Evolutionary conservation across 768 basidiomycete genomes (phyloP), one percentile per base, ranked within the genome.

Genomic region (Chiua virens): DNA sequence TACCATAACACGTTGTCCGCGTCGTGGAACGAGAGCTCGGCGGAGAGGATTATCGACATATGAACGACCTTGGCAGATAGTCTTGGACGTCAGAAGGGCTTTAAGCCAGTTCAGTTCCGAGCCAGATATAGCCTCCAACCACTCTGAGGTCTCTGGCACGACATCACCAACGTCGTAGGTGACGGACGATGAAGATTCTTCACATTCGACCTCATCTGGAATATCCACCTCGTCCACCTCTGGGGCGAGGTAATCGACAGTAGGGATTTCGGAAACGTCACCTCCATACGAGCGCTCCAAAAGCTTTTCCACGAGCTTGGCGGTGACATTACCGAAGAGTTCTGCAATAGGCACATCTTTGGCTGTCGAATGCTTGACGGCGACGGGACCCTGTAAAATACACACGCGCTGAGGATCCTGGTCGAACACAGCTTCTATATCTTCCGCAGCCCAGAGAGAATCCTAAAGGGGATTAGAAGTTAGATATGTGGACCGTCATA

Each of bases 371-470:
- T 92, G 85, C 70, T 90, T 94, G 54, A 83, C 92, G 1, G 97
- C 94, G 44, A 99, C 88, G 14, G 97, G 97, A 20, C 97, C 97
- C 72, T 97, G 94, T 46, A 99, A 82, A 60, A 99, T 96, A 65
- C 93, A 96, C 23, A 98, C 95, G 55, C 97, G 88, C 70, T 99
- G 92, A 22, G 96, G 96, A 70, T 98, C 97, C 73, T 96, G 93
- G 72, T 98, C 97, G 64, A 98, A 97, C 37, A 99, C 94, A 14
- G 95, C 96, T 54, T 98, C 97, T 57, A 98, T 94, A 68, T 99
- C 97, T 71, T 98, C 96, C 3, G 93, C 90, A 36, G 90, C 89
- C 95, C 96, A 98, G 11, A 98, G 82, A 8, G 96, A 98, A 69
- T 98, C 96, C 90, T 92, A 58, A 20, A 45, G 4, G 17, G 13